Conservation (phyloP, 768 basidiomycete genomes). For the Cystoderma amianthinum region DNA sequence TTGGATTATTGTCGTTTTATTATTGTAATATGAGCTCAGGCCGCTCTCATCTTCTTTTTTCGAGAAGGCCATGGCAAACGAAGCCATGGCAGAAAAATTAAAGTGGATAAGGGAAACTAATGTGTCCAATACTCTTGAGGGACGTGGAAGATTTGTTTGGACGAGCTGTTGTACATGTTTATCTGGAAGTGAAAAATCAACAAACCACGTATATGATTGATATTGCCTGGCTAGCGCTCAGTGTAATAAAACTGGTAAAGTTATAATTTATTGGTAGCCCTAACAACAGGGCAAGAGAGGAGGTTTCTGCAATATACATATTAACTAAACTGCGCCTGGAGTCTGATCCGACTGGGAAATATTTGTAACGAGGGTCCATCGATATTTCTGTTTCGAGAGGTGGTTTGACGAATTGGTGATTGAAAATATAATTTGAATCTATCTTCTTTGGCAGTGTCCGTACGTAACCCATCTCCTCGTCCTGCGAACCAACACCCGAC, state of each 20-base stretch:
- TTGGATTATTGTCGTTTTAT: constrained; percentile 97
- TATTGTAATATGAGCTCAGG: constrained; percentile 88
- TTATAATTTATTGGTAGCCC: background rate
- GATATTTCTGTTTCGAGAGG: background rate
- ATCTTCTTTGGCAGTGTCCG: constrained; percentile 1
- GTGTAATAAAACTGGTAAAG: background rate
- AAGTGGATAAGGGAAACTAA: constrained; percentile 7
- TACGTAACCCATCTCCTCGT: constrained; percentile 7
- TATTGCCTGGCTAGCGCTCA: no score
- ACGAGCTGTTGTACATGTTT: no score
- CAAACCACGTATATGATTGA: no score
- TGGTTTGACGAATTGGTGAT: background rate
- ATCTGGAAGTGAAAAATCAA: no score
- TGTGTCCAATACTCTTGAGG: constrained; percentile 9
- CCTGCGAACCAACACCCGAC: constrained; percentile 13
- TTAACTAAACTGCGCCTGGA: constrained; percentile 4
- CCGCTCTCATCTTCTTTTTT: constrained; percentile 98
- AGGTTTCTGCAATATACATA: background rate
- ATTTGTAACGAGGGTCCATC: background rate
- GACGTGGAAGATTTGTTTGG: constrained; percentile 39
- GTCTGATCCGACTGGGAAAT: background rate
- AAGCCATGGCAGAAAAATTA: constrained; percentile 30
- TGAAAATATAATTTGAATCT: constrained; percentile 2
- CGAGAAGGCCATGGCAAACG: constrained; percentile 68
- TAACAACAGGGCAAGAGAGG: background rate